Base-by-base conservation (phyloP, 2,329 filamentous ascomycete genomes). In the Penicillium sumatraense region DNA sequence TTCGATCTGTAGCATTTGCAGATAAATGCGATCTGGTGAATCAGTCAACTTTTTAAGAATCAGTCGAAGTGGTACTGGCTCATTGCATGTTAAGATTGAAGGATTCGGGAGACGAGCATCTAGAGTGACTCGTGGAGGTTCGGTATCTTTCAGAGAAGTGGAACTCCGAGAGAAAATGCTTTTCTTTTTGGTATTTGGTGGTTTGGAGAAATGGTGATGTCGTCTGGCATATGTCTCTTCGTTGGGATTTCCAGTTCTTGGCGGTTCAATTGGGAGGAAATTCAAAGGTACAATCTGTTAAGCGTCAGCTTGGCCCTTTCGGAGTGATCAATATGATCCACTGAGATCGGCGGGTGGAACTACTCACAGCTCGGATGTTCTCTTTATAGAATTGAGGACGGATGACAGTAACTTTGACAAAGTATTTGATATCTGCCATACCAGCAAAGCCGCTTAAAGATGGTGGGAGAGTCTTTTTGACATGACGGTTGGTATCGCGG, bases 391-490 rank as follows among this genome's bases (percentile, higher is more conserved):
- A 82, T 13, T 89, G 88, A 0, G 92, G 91, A n/a, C 92, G 83
- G 67, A 92, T 90, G 5, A 98, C 87, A 0, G 95, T 98, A n/a
- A 89, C 91, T 73, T 99, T 99, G 70, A 98, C 83, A 71, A 90
- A 99, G 75, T 99, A 99, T 63, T 88, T 85, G 57, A 98, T 93
- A 74, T 96, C 92, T 20, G 93, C 93, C 72, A 93, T 86, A 27
- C 88, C 89, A 0, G 91, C 90, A 62, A 95, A 93, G 3, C 91
- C 91, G n/a, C 84, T 90, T 51, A 98, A 78, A 4, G 92, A 96
- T 0, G 95, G 95, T 5, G 95, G 95, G 10, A 99, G 80, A 0
- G 93, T 96, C 64, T 87, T 86, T 68, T 89, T 95, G 60, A 95
- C 86, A 77, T 99, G 95, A 44, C 77, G 78, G 52, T 73, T 71